Evolutionary conservation across 768 basidiomycete genomes (phyloP).

Genomic region (Dendrothele bispora): DNA sequence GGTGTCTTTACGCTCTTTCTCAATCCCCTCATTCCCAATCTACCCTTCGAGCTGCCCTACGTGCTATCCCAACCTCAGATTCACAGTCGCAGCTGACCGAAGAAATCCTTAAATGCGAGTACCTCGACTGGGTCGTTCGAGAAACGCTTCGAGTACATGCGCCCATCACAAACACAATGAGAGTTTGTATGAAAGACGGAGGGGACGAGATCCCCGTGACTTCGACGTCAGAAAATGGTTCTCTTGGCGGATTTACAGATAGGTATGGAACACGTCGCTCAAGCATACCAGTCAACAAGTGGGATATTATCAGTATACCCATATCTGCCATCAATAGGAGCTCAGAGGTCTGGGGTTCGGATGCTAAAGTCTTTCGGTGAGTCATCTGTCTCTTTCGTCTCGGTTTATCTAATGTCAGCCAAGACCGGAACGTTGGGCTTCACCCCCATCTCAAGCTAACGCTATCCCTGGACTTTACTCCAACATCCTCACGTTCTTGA

Average conservation of each 20-base stretch:
- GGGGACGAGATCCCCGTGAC: conserved; percentile 59
- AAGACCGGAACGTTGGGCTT: conserved; percentile 56
- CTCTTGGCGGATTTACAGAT: conserved; percentile 18
- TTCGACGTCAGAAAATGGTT: conserved; percentile 11
- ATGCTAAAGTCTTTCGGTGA: conserved; percentile 61
- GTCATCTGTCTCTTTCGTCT: conserved; percentile 23
- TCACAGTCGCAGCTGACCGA: conserved; percentile 18
- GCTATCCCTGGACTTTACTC: conserved; percentile 52
- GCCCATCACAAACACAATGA: conserved; percentile 60
- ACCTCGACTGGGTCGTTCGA: conserved; percentile 62
- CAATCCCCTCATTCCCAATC: conserved; percentile 28
- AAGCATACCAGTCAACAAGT: conserved; percentile 40
- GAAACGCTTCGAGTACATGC: conserved; percentile 56
- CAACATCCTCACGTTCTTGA: conserved; percentile 56
- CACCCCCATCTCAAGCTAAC: conserved; percentile 32
- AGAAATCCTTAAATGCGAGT: conserved; percentile 40
- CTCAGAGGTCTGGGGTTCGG: conserved; percentile 58
- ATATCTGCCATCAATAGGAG: conserved; percentile 61
- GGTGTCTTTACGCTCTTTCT: conserved; percentile 62
- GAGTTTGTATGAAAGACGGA: conserved; percentile 44
- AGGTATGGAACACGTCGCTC: conserved; percentile 26
- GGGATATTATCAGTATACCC: conserved; percentile 60
- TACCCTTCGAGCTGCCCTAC: conserved; percentile 47
- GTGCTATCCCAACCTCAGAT: conserved; percentile 7
- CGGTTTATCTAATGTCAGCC: too few relatives aligned